Base-by-base conservation (phyloP, 2,329 filamentous ascomycete species). In the Aspergillus arachidicola region DNA sequence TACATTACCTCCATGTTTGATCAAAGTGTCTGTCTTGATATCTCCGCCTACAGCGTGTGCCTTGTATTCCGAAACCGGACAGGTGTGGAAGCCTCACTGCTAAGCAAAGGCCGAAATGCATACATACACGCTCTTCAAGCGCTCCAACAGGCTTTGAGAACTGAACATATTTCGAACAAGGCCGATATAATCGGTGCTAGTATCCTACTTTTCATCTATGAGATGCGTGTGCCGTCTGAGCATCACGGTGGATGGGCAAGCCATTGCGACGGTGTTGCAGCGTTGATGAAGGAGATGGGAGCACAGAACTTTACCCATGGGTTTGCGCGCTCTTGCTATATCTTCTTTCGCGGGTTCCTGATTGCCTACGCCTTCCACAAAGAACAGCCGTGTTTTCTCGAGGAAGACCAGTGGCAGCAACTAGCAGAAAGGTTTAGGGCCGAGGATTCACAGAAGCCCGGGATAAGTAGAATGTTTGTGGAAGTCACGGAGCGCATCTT, bases 161-260 rank as follows among this genome's bases (percentile, higher is more conserved):
- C 10, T 2, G 28, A 19, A 1, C 48, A 51, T 1, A 32, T 2
- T 11, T 32, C 28, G 16, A 32, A 32, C 14, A 51, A 51, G 48
- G 3, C 48, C 28, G 48, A 32, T 4, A n/a, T 72, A 75, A 36
- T 78, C 28, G 66, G 75, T 66, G 66, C 82, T 2, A 71, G 73
- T 10, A 76, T 79, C 63, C 70, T 79, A 51, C 71, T 79, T 10
- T 77, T 72, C 12, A 74, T 79, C 12, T 80, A 77, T 58, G 78
- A 80, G 56, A 77, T 79, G 74, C 77, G 77, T 58, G 73, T 76
- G 14, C 74, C 72, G 38, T 78, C 78, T 6, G 72, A 69, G 11
- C 72, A 71, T n/a, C 16, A 41, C n/a, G 68, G 73, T 4, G 73
- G 75, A 2, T 80, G 77, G 75, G 71, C 76, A 4, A 69, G 72